These are phyloP conservation scores for Beauveria medogensis DNA, from an alignment of 2,329 filamentous ascomycete genomes.

Conservation along the genomic window DNA sequence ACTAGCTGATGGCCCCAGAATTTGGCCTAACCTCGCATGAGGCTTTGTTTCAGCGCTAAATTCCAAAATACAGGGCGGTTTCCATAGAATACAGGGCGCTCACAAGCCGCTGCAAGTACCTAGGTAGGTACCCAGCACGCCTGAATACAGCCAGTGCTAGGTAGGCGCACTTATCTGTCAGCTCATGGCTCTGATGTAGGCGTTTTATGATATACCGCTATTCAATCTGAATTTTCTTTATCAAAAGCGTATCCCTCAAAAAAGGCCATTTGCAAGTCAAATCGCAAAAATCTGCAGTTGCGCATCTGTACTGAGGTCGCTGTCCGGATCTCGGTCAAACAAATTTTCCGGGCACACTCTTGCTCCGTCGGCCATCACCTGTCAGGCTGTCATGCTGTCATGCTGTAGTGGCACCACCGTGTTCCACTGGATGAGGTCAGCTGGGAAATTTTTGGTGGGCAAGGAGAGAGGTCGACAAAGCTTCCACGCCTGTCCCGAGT, in stretches of 20 bases:
- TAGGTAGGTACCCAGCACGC: not conserved
- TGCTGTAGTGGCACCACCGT: not conserved
- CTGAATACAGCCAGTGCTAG: no score
- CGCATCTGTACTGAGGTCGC: no score
- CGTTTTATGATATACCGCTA: no score
- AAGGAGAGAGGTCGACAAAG: slow-evolving; percentile 1
- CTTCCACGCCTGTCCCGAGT: not conserved
- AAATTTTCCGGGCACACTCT: not conserved
- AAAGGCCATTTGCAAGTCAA: no score
- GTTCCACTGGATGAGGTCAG: slow-evolving; percentile 11
- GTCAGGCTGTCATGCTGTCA: no score
- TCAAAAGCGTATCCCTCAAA: no score
- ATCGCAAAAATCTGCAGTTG: no score
- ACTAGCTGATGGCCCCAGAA: not conserved
- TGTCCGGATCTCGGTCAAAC: slow-evolving; percentile 2
- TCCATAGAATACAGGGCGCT: not conserved
- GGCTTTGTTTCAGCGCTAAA: not conserved
- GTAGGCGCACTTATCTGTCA: no score
- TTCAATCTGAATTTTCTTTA: no score
- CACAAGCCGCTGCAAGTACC: not conserved
- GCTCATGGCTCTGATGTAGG: no score
- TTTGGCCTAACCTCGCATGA: not conserved
- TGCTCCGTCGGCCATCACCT: no score
- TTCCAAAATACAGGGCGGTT: not conserved
- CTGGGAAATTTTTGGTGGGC: slow-evolving; percentile 12